Conservation (phyloP, 148 eudicot genomes). For the Rhododendron ferrugineum region DNA sequence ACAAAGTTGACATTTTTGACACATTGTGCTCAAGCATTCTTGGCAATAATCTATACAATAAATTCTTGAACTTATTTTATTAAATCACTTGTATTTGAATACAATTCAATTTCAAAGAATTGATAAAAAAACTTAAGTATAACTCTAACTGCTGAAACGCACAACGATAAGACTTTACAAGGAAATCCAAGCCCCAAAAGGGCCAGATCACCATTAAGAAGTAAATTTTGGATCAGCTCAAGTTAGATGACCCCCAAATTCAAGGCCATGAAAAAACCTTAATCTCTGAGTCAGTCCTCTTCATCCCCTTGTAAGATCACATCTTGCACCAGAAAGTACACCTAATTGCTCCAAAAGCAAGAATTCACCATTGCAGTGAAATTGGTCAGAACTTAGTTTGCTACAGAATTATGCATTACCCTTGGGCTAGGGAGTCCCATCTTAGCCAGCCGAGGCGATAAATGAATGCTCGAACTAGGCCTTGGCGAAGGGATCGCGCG, state of each 20-base stretch:
- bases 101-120: background rate
- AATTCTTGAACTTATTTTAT: background rate
- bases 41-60: background rate
- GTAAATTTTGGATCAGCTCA: background rate
- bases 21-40: background rate
- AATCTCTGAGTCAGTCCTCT: background rate
- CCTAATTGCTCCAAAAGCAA: background rate
- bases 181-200: background rate
- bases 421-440: slow-evolving; percentile 17
- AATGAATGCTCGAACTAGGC: slow-evolving; percentile 8
- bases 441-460: slow-evolving; percentile 6
- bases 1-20: background rate
- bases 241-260: slow-evolving; percentile 6
- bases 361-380: background rate
- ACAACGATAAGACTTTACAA: background rate
- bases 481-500: slow-evolving; percentile 12
- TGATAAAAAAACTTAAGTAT: background rate
- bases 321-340: background rate
- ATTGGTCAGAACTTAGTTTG: background rate
- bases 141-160: background rate
- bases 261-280: slow-evolving; percentile 1
- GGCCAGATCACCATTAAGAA: background rate
- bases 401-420: background rate
- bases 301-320: background rate
- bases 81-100: background rate